Evolutionary conservation across 2,329 filamentous ascomycete genomes (phyloP), one percentile per base, ranked within the genome.

Genomic region (Aspergillus fumigatus): DNA sequence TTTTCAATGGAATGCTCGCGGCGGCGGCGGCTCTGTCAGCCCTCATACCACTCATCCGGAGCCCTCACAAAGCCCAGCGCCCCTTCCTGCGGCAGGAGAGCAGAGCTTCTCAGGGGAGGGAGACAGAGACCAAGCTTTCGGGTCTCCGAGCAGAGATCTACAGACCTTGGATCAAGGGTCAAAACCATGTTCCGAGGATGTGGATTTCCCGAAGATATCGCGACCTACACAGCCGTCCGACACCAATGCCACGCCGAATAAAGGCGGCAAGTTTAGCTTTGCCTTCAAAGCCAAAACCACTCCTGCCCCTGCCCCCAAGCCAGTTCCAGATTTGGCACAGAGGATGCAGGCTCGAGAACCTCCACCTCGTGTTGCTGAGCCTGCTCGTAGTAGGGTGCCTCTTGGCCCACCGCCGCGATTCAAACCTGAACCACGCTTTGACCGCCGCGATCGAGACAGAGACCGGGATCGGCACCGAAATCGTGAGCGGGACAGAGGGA

Each of bases 231-330:
- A 83, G 56, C 77, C 83, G 41, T 75, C 81, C 2, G 79, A 82
- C 21, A 77, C 80, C 1, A 80, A 83, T 4, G 79, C 83, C n/a
- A 79, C 82, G 58, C 68, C 74, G 58, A 71, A 79, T 68, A 77
- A 79, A 57, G 77, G 78, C 2, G 85, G 85, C 48, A 94, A 93
- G 74, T 95, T 97, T 68, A 95, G 91, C 71, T 97, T 97, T 72
- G 91, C 92, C 1, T 91, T 97, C 73, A 97, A 97, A 71, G 83
- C 87, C 55, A 93, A 88, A 69, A 84, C 86, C 23, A 79, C 82
- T 3, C 80, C 86, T 21, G 75, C 78, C 26, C 77, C 82, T 59
- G 78, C 80, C 56, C 76, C 77, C 49, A 81, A 81, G 59, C 74
- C 78, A 27, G 80, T 82, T 45, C 68, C 77, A 43, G 81, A 81